phyloP scores from a whole-genome alignment of 2,329 filamentous ascomycete genomes.

The Penicillium sp. region DNA sequence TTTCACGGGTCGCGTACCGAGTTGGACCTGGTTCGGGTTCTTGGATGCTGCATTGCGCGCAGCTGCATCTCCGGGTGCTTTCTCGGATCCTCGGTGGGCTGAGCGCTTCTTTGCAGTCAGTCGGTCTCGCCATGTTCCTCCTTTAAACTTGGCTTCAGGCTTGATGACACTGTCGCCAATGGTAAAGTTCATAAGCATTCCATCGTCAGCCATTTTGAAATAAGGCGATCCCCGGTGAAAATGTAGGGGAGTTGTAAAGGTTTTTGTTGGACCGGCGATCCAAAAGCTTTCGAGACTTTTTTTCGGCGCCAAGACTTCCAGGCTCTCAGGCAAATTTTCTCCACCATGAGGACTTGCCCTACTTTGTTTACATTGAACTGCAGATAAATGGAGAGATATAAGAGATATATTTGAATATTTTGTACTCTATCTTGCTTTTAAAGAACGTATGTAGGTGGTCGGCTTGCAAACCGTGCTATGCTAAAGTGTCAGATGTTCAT shows the following conservation, averaged over 20 bases:
- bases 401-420: conserved; percentile 2
- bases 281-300: conserved; percentile 22
- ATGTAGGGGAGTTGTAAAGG: not conserved
- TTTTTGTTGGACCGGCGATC: conserved; percentile 9
- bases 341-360: conserved; percentile 33
- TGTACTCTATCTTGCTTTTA: not conserved
- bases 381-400: not conserved
- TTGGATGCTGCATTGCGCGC: conserved; percentile 17
- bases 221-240: conserved; percentile 2
- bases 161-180: conserved; percentile 66
- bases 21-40: conserved; percentile 36
- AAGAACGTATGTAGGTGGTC: not conserved
- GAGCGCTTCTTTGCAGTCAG: conserved; percentile 71
- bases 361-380: conserved; percentile 23
- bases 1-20: conserved; percentile 36
- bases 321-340: conserved; percentile 29
- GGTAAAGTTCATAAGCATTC: conserved; percentile 90
- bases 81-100: conserved; percentile 37
- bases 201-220: conserved; percentile 79
- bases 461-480: not conserved
- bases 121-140: conserved; percentile 90
- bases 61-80: conserved; percentile 6
- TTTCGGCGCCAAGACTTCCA: conserved; percentile 21
- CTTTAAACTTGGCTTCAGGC: conserved; percentile 66
- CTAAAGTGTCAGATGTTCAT: not conserved